Percentiles rank a stretch among this genome's conserved stretches.
Evolutionary conservation across 805 yeast species (phyloP).

Genomic region (Saturnispora galanensis): DNA sequence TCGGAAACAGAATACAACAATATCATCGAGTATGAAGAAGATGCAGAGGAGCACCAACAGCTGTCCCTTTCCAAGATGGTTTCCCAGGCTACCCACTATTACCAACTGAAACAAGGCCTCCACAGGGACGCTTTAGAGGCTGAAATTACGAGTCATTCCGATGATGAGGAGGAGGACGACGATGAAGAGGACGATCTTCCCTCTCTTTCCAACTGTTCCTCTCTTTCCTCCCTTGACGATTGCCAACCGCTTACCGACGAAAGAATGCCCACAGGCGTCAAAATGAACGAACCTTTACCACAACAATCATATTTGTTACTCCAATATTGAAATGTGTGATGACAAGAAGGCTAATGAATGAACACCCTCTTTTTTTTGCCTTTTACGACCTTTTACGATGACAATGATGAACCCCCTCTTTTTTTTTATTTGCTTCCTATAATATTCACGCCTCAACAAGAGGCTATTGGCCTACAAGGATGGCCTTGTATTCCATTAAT

Average conservation of each 20-base stretch:
- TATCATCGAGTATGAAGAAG: slow-evolving; percentile 1
- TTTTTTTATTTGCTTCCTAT: too few species aligned
- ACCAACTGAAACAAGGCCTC: slow-evolving; percentile 11
- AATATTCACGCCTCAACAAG: too few species aligned
- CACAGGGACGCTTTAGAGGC: slow-evolving; percentile 24
- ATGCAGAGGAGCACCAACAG: slow-evolving; percentile 4
- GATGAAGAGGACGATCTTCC: slow-evolving; percentile 1
- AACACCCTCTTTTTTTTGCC: too few species aligned
- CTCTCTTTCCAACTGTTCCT: slow-evolving; percentile 5
- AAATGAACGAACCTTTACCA: background rate
- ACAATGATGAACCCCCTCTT: too few species aligned
- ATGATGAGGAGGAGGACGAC: slow-evolving; percentile 3
- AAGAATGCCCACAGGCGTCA: too few species aligned
- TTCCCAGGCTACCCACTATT: background rate
- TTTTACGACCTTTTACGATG: too few species aligned
- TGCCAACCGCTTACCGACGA: background rate
- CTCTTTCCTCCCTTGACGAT: slow-evolving; percentile 4
- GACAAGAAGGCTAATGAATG: too few species aligned
- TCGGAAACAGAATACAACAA: background rate
- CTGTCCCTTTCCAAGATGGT: slow-evolving; percentile 1
- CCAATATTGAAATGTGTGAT: too few species aligned
- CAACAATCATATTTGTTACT: background rate
- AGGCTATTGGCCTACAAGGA: too few species aligned
- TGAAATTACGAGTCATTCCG: slow-evolving; percentile 20
- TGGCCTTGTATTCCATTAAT: too few species aligned